phyloP scores from a whole-genome alignment of 306 rosid genomes.

The Neltuma alba region DNA sequence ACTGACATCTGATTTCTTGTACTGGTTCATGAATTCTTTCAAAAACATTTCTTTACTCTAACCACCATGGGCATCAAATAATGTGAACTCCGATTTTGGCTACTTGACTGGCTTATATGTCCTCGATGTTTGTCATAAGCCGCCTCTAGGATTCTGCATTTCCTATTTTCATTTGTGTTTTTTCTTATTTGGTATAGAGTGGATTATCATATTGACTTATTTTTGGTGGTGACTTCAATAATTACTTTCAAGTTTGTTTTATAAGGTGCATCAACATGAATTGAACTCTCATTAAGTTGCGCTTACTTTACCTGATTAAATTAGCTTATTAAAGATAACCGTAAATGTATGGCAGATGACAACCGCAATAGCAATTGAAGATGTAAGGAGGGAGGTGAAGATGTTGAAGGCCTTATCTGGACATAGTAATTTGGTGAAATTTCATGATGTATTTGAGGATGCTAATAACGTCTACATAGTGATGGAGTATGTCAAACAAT shows the following conservation, averaged over 20 bases:
- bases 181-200: conserved; percentile 22
- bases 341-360: conserved; percentile 72
- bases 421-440: conserved; percentile 82
- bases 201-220: conserved; percentile 1
- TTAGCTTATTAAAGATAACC: conserved; percentile 20
- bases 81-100: conserved; percentile 20
- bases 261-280: conserved; percentile 12
- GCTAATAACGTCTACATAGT: conserved; percentile 83
- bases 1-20: conserved; percentile 22
- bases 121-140: conserved; percentile 28
- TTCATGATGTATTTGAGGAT: conserved; percentile 90
- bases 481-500: conserved; percentile 82
- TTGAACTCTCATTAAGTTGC: conserved; percentile 22
- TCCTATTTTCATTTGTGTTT: not conserved
- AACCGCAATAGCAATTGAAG: conserved; percentile 91
- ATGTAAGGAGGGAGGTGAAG: conserved; percentile 94
- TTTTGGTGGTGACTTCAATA: not conserved
- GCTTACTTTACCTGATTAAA: conserved; percentile 8
- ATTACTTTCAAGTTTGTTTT: conserved; percentile 1
- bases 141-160: conserved; percentile 18
- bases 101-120: conserved; percentile 23
- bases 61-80: conserved; percentile 11
- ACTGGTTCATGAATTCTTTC: not conserved
- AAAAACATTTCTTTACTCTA: conserved; percentile 19
- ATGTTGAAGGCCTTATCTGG: conserved; percentile 93